Conservation (phyloP, 495 filamentous ascomycete species). For the Penicillium silybi region DNA sequence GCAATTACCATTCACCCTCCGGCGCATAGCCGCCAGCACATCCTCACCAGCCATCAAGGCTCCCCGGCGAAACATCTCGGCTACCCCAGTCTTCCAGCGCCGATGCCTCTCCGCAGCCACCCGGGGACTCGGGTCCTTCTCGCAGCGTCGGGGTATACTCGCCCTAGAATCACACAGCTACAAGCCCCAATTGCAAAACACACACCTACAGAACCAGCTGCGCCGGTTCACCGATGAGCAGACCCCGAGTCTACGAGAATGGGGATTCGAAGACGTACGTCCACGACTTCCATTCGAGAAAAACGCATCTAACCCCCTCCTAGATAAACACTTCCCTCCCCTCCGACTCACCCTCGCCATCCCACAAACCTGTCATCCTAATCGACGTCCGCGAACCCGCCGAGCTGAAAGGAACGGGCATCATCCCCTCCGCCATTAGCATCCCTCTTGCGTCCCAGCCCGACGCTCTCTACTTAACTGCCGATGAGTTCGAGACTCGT, state of each 20-base stretch:
- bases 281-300: background rate
- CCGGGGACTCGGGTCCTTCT: slow-evolving; percentile 11
- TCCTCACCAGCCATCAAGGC: slow-evolving; percentile 11
- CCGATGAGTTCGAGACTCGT: slow-evolving; percentile 66
- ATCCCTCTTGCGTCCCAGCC: slow-evolving; percentile 74
- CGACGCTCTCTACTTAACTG: slow-evolving; percentile 68
- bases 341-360: slow-evolving; percentile 17
- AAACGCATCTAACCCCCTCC: slow-evolving; percentile 1
- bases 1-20: slow-evolving; percentile 14
- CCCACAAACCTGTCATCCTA: slow-evolving; percentile 33
- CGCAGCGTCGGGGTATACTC: slow-evolving; percentile 1
- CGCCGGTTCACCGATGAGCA: slow-evolving; percentile 25
- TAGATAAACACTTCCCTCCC: slow-evolving; percentile 42
- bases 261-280: slow-evolving; percentile 45
- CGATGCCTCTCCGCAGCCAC: slow-evolving; percentile 12
- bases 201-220: background rate
- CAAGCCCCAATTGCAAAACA: background rate
- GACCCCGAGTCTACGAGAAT: slow-evolving; percentile 20
- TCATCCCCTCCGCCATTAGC: slow-evolving; percentile 74
- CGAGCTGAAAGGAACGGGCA: slow-evolving; percentile 65
- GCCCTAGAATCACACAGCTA: background rate
- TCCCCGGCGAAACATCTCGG: slow-evolving; percentile 8
- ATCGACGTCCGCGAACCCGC: slow-evolving; percentile 81
- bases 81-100: slow-evolving; percentile 11
- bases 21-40: slow-evolving; percentile 15